Evolutionary conservation across 371 early-diverging fungal genomes (phyloP), one percentile per base, ranked within the genome.

Genomic region (Syncephalastrum racemosum): DNA sequence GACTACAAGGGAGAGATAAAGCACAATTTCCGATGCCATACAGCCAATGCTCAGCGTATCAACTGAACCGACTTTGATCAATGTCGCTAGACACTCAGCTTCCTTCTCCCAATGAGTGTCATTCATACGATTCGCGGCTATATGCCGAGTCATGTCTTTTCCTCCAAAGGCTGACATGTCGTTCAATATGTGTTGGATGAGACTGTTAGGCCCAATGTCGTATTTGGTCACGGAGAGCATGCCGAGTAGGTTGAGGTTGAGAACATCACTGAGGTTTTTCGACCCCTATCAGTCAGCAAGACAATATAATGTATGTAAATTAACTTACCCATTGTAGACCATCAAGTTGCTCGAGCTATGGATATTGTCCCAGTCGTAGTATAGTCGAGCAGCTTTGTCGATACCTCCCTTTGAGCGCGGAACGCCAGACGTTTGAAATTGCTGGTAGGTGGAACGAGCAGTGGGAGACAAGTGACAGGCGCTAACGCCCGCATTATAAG

Each of bases 11-110:
- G 81, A 80, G 3, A 80, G 64, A 49, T 77, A 71, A 6, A 87
- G 66, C 1, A 87, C 80, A 0, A 79, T 66, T 67, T 91, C 81
- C 2, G 91, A 81, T 0, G 89, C 75, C 58, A 90, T 79, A 63
- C 94, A 92, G 14, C 85, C 82, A 10, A 79, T 60, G 13, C 90
- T 82, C 56, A 82, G 80, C 5, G 86, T 82, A 56, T 91, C 91
- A 14, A 93, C 70, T 12, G 84, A 83, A 2, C 92, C 93, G 13
- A 90, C 90, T 46, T 85, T 82, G 75, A 89, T 85, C 8, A 83
- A 68, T 3, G 86, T 85, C 4, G 75, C 58, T 48, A 90, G 63
- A 56, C 92, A 92, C 20, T 81, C 64, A 25, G 84, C 87, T 43
- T 68, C 68, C 58, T 66, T 19, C 48, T 60, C 64, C 74, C 77